These are phyloP conservation scores for Neurospora sp. DNA, from an alignment of 495 filamentous ascomycete species.

Conservation along the genomic window DNA sequence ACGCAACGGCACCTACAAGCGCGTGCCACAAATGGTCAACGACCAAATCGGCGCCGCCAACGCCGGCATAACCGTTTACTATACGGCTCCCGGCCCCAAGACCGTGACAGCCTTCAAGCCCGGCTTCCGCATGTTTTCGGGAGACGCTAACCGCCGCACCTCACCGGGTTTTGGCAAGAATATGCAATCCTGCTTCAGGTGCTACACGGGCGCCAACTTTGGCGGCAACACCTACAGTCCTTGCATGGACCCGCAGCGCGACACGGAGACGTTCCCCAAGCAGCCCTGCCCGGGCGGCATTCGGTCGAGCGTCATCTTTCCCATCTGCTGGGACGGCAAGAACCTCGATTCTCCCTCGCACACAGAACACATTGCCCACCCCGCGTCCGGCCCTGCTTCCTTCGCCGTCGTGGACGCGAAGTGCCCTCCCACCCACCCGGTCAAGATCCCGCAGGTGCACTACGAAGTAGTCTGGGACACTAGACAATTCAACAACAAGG, in stretches of 20 bases:
- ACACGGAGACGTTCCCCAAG: slow-evolving; percentile 30
- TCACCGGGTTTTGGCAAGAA: slow-evolving; percentile 21
- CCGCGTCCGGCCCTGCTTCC: slow-evolving; percentile 33
- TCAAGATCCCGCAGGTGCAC: slow-evolving; percentile 41
- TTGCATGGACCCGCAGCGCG: slow-evolving; percentile 28
- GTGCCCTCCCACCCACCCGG: slow-evolving; percentile 38
- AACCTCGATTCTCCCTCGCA: slow-evolving; percentile 43
- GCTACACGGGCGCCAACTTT: slow-evolving; percentile 39
- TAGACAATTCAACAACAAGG: slow-evolving; percentile 32
- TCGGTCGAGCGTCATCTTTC: slow-evolving; percentile 41
- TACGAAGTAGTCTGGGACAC: slow-evolving; percentile 44
- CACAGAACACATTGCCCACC: slow-evolving; percentile 37
- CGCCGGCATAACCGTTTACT: slow-evolving; percentile 22
- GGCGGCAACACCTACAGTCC: slow-evolving; percentile 30
- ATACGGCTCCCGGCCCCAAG: slow-evolving; percentile 23
- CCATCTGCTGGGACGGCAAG: slow-evolving; percentile 45
- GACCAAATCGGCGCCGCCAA: slow-evolving; percentile 13
- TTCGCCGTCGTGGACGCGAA: slow-evolving; percentile 30
- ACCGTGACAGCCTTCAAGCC: slow-evolving; percentile 41
- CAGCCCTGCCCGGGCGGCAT: slow-evolving; percentile 35
- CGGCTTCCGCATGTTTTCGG: slow-evolving; percentile 43
- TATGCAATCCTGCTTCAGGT: slow-evolving; percentile 35
- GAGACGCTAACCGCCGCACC: slow-evolving; percentile 28
- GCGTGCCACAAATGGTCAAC: slow-evolving; percentile 27
- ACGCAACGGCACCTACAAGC: slow-evolving; percentile 41